A percentile compares a stretch with the other conserved stretches of the same genome.
Evolutionary conservation across 352 stramenopile genomes (phyloP).

Genomic region (Phytophthora sp.): DNA sequence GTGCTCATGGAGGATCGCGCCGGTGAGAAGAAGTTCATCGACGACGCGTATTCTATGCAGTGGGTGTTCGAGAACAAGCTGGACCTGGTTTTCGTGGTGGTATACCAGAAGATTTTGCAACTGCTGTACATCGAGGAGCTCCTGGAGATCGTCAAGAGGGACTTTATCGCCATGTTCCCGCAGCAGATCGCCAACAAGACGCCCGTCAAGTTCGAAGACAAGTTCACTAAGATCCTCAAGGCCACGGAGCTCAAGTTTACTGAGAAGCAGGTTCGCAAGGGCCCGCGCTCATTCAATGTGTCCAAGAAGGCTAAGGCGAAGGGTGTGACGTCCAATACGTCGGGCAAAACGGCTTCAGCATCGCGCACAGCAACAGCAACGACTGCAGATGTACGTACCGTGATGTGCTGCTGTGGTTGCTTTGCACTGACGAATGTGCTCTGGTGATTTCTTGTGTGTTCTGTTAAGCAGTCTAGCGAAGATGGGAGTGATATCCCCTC

Average conservation of each 20-base stretch:
- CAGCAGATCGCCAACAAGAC: constrained; percentile 76
- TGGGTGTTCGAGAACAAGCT: constrained; percentile 94
- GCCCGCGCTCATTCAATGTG: constrained; percentile 63
- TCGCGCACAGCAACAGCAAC: constrained; percentile 42
- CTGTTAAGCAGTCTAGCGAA: constrained; percentile 58
- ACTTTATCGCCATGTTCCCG: constrained; percentile 78
- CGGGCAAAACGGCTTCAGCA: constrained; percentile 50
- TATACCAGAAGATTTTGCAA: constrained; percentile 93
- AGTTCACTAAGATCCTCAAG: constrained; percentile 85
- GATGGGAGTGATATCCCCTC: constrained; percentile 60
- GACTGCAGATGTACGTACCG: constrained; percentile 42
- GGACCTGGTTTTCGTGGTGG: constrained; percentile 91
- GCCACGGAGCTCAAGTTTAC: constrained; percentile 72
- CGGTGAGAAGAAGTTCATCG: constrained; percentile 86
- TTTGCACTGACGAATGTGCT: constrained; percentile 17
- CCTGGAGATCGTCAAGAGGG: constrained; percentile 88
- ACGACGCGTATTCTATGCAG: constrained; percentile 89
- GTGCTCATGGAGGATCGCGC: constrained; percentile 91
- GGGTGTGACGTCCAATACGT: constrained; percentile 50
- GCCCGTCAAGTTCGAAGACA: constrained; percentile 79
- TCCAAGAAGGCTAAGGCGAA: constrained; percentile 77
- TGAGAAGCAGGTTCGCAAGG: constrained; percentile 64
- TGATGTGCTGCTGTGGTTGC: background rate
- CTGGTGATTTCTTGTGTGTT: background rate
- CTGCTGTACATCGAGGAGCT: constrained; percentile 93